Base-by-base conservation (phyloP, 2,329 filamentous ascomycete genomes). In the Trichoderma guizhouense region DNA sequence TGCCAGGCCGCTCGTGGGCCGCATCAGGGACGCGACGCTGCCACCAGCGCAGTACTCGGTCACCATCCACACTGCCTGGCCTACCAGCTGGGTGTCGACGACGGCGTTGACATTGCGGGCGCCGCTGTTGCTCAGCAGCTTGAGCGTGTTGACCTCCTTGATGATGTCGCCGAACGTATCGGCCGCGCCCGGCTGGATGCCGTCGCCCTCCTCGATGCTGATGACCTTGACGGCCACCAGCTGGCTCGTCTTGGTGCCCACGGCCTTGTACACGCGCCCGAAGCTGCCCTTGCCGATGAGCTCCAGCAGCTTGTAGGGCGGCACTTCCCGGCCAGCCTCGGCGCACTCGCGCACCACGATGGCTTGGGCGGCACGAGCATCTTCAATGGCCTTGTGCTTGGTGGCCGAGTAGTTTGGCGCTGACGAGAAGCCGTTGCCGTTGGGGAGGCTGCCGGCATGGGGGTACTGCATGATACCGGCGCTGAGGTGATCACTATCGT, bases 21-120 rank as follows among this genome's bases (percentile, higher is more conserved):
- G 88, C 89, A 91, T 90, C 73, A 88, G 86, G 73, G 87, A 94
- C 75, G 87, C 91, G 79, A 96, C 90, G 79, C 93, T 95, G 68
- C 93, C 93, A 74, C 93, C 93, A 7, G 91, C 92, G 76, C 93
- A 95, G 80, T 94, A 94, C 81, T 95, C 92, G 73, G 92, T 94
- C 69, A 95, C 89, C 83, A 96, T 93, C 93, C 93, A 96, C 82
- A 96, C 90, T 71, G 92, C 89, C 75, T 92, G 90, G 58, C 92
- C 92, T 36, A 95, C 89, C 11, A 92, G 89, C 21, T 94, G 86
- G 5, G 92, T 92, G 74, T 94, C 93, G 76, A 94, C 89, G 61
- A 95, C 91, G 75, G 90, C 87, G 79, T 95, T 95, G 81, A 96
- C 90, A 77, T 95, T 95, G 75, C 88, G 87, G 12, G 93, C 92